Evolutionary conservation across 2,329 filamentous ascomycete genomes (phyloP).

Genomic region (Pseudogymnoascus sp.): DNA sequence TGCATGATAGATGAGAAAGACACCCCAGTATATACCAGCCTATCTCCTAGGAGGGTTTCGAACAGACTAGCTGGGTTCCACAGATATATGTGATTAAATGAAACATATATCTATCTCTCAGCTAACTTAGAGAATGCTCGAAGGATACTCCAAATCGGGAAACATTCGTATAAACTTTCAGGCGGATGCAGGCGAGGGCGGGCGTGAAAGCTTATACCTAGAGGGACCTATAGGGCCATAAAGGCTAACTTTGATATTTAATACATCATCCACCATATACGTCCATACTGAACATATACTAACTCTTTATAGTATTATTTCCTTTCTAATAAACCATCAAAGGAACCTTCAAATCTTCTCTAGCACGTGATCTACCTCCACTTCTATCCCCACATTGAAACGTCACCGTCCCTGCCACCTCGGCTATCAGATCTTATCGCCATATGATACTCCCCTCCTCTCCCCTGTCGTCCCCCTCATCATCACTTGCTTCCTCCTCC

Average conservation of each 20-base stretch:
- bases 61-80: not conserved
- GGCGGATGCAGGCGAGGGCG: not conserved
- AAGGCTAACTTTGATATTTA: not conserved
- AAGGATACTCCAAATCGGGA: not conserved
- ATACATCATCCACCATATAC: not conserved
- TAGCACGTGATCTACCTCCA: not conserved
- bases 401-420: not conserved
- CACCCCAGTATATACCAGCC: not conserved
- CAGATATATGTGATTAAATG: not conserved
- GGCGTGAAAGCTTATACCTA: not conserved
- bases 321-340: not conserved
- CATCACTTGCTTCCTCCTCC: not conserved
- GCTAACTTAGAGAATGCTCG: not conserved
- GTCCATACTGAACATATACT: not conserved
- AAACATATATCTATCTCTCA: not conserved
- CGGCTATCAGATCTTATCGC: not conserved
- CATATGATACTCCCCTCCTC: not conserved
- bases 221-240: not conserved
- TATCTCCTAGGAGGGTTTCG: not conserved
- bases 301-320: not conserved
- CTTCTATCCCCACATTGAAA: not conserved
- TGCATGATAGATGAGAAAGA: not conserved
- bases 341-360: not conserved
- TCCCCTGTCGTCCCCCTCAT: not conserved
- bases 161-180: not conserved